Percentiles rank a stretch among this genome's conserved stretches.
phyloP scores from a whole-genome alignment of 1,284 basidiomycete genomes.

The Heliocybe sulcata region DNA sequence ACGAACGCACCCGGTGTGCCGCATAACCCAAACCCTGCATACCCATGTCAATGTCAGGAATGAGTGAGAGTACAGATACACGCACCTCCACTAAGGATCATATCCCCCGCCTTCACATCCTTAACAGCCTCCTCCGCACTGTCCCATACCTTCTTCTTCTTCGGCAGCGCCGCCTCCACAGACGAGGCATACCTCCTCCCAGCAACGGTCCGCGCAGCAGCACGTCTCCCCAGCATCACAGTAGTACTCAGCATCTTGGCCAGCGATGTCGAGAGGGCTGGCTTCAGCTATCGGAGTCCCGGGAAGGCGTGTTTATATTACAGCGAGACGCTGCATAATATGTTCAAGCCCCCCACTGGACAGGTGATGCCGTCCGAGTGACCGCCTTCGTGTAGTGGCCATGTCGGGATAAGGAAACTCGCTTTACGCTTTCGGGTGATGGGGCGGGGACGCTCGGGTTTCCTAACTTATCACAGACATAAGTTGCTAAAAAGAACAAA shows the following conservation, averaged over 20 bases:
- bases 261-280: no score
- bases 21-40: constrained; percentile 1
- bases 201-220: not conserved
- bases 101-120: constrained; percentile 54
- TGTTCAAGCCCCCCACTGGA: no score
- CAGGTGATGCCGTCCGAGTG: no score
- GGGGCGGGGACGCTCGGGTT: no score
- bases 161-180: constrained; percentile 18
- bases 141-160: constrained; percentile 43
- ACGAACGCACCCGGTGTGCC: not conserved
- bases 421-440: no score
- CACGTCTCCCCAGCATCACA: not conserved
- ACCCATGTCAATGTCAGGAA: not conserved
- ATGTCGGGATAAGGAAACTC: no score
- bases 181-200: not conserved
- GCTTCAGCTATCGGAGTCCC: no score
- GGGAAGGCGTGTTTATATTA: not conserved
- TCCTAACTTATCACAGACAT: no score
- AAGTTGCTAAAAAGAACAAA: no score
- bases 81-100: constrained; percentile 77
- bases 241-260: no score
- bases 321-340: not conserved
- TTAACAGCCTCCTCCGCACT: constrained; percentile 47
- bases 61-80: constrained; percentile 4
- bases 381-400: no score